Conservation (phyloP, 225 moss, liverwort and hornwort genomes). For the Ulota crispa region DNA sequence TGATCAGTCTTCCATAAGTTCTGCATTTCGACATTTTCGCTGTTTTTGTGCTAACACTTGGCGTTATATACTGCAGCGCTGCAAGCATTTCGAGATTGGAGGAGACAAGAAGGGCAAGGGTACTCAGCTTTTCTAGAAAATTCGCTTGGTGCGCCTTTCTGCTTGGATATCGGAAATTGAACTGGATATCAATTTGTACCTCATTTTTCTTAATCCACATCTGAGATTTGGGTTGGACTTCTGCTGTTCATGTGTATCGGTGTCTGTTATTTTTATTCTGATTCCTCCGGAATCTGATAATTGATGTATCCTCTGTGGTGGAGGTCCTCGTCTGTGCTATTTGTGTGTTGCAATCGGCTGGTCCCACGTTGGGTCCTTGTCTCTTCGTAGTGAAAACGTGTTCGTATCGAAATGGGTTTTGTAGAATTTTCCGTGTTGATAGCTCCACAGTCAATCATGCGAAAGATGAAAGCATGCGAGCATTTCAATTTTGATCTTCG, state of each 20-base stretch:
- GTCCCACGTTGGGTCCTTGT: not conserved
- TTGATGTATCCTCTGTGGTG: not conserved
- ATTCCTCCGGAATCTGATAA: not conserved
- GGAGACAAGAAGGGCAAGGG: slow-evolving; percentile 98
- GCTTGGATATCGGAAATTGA: not conserved
- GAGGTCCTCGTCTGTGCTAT: not conserved
- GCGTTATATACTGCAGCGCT: slow-evolving; percentile 56
- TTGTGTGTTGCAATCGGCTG: not conserved
- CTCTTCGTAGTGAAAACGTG: not conserved
- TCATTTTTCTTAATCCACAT: slow-evolving; percentile 12
- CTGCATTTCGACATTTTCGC: not conserved
- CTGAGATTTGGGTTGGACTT: slow-evolving; percentile 23
- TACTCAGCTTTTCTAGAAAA: slow-evolving; percentile 73
- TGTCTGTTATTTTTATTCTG: not conserved
- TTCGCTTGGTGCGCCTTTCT: not conserved
- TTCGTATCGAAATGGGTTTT: not conserved
- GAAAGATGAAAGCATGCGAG: not conserved
- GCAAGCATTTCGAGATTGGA: slow-evolving; percentile 96
- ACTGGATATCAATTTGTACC: slow-evolving; percentile 19
- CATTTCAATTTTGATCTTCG: not conserved
- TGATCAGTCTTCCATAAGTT: not conserved
- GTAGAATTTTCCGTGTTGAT: not conserved
- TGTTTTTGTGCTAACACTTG: not conserved
- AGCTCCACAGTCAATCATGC: not conserved
- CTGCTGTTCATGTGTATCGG: not conserved